Evolutionary conservation across 164 flowering plant species (phyloP).

Genomic region (Cinnamomum chago): DNA sequence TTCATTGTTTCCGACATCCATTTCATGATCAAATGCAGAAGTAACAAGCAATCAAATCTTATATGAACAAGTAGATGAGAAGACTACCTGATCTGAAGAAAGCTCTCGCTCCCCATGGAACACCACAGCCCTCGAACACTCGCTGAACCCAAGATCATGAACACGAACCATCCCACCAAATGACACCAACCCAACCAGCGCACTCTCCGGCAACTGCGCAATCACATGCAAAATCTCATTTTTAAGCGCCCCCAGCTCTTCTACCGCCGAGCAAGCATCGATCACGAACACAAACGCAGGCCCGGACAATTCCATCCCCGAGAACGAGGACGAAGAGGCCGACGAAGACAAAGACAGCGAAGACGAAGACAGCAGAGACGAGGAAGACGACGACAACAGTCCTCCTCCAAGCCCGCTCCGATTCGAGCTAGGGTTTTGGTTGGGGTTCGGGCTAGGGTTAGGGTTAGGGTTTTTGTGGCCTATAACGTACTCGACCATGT

Average conservation of each 20-base stretch:
- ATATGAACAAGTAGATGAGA: not conserved
- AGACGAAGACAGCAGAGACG: conserved; percentile 19
- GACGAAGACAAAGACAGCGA: conserved; percentile 24
- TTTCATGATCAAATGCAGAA: not conserved
- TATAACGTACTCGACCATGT: conserved; percentile 68
- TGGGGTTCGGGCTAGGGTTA: not conserved
- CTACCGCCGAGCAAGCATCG: conserved; percentile 57
- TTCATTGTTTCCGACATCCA: not conserved
- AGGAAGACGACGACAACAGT: conserved; percentile 16
- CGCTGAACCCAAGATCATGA: conserved; percentile 71
- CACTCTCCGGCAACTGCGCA: conserved; percentile 76
- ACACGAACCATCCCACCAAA: conserved; percentile 80
- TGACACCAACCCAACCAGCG: conserved; percentile 66
- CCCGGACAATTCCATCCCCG: conserved; percentile 29
- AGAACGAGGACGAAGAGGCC: conserved; percentile 22
- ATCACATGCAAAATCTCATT: conserved; percentile 66
- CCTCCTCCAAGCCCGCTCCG: conserved; percentile 14
- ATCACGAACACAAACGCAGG: conserved; percentile 87
- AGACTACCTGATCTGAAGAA: conserved; percentile 58
- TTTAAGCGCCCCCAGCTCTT: conserved; percentile 70
- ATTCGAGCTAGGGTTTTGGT: not conserved
- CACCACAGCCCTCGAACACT: conserved; percentile 68
- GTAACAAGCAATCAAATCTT: not conserved
- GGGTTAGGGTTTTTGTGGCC: conserved; percentile 11
- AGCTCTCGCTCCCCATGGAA: conserved; percentile 78